Evolutionary conservation across 768 basidiomycete genomes (phyloP).

Genomic region (Hemileccinum impolitum): DNA sequence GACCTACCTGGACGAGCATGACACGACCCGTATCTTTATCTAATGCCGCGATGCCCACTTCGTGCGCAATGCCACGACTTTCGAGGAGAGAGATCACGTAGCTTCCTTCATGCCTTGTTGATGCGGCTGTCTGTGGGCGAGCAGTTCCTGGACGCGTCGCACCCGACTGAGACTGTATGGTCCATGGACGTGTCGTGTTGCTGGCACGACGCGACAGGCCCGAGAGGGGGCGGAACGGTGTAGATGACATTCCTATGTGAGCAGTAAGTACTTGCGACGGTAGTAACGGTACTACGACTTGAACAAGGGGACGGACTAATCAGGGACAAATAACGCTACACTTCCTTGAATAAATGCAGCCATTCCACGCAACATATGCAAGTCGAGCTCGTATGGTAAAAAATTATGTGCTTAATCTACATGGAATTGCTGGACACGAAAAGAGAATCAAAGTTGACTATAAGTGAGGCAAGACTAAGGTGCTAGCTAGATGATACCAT

Average conservation of each 20-base stretch:
- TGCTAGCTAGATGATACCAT: slow-evolving; percentile 20
- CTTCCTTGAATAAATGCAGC: too few species aligned
- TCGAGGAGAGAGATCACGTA: slow-evolving; percentile 72
- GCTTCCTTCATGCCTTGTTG: slow-evolving; percentile 54
- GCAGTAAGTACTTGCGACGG: not conserved
- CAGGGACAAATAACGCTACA: not conserved
- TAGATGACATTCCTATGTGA: slow-evolving; percentile 8
- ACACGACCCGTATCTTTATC: slow-evolving; percentile 75
- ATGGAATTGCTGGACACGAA: slow-evolving; percentile 30
- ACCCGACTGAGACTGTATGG: slow-evolving; percentile 54
- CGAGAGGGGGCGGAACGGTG: slow-evolving; percentile 13
- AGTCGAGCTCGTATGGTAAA: slow-evolving; percentile 20
- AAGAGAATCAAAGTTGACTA: slow-evolving; percentile 4
- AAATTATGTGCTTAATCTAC: slow-evolving; percentile 32
- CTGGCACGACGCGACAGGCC: slow-evolving; percentile 13
- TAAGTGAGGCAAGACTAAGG: slow-evolving; percentile 18
- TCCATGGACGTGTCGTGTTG: slow-evolving; percentile 43
- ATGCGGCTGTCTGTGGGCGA: slow-evolving; percentile 64
- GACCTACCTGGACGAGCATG: slow-evolving; percentile 69
- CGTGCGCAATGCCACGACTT: slow-evolving; percentile 73
- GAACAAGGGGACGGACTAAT: not conserved
- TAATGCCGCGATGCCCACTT: slow-evolving; percentile 86
- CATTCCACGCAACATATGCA: slow-evolving; percentile 5
- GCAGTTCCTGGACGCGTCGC: slow-evolving; percentile 36
- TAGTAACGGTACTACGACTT: too few species aligned